Conservation (phyloP, 768 basidiomycete genomes). For the Amanita pallidorosea region DNA sequence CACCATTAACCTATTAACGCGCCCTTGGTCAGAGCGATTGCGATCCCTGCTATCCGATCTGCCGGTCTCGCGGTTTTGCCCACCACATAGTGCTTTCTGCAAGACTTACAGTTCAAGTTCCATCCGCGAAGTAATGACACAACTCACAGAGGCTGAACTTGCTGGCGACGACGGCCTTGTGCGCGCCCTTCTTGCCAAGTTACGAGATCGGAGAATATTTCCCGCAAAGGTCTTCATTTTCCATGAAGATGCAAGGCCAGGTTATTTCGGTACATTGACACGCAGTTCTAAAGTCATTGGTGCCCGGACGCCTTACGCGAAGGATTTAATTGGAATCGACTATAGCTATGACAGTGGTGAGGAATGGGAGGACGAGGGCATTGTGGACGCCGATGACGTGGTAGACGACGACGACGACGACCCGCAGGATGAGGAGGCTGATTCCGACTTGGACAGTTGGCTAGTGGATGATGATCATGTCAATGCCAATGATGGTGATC, state of each 20-base stretch:
- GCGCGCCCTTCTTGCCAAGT: conserved; percentile 46
- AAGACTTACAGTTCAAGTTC: conserved; percentile 26
- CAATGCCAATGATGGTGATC: conserved; percentile 28
- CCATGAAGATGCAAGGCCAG: conserved; percentile 75
- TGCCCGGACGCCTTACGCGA: conserved; percentile 73
- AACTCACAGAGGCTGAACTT: conserved; percentile 71
- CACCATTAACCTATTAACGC: not conserved
- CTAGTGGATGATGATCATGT: conserved; percentile 62
- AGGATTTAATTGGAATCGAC: conserved; percentile 69
- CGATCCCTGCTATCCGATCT: conserved; percentile 23
- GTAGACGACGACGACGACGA: conserved; percentile 61
- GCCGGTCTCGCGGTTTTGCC: conserved; percentile 13
- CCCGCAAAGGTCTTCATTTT: conserved; percentile 83
- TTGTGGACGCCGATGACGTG: conserved; percentile 70
- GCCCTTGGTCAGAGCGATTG: conserved; percentile 24
- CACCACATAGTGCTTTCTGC: conserved; percentile 14
- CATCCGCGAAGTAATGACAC: conserved; percentile 39
- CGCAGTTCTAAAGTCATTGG: conserved; percentile 69
- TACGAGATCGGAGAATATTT: conserved; percentile 50
- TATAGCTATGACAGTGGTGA: conserved; percentile 92
- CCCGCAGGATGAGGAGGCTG: conserved; percentile 43
- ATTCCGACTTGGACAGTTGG: conserved; percentile 75
- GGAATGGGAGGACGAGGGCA: conserved; percentile 91
- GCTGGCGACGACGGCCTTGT: conserved; percentile 61
- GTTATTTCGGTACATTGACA: conserved; percentile 94